phyloP scores from a whole-genome alignment of 1,139 yeast species.

The Pichia sp. region DNA sequence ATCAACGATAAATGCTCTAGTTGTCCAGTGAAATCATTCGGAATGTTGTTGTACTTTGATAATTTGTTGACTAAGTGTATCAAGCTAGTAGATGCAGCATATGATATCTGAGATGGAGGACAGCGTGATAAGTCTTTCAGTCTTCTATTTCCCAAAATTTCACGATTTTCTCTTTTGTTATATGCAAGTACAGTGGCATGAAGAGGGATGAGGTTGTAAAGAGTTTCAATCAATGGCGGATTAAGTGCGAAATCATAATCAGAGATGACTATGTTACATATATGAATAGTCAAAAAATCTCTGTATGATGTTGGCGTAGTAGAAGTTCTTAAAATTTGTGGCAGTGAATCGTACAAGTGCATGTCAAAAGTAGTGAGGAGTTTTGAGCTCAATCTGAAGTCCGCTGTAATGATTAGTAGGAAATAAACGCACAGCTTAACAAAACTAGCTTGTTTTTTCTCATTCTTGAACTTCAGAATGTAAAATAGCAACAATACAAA shows the following conservation, averaged over 20 bases:
- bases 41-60: slow-evolving; percentile 41
- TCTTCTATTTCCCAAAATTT: slow-evolving; percentile 25
- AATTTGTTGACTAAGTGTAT: slow-evolving; percentile 50
- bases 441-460: slow-evolving; percentile 42
- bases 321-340: slow-evolving; percentile 42
- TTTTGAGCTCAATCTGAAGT: slow-evolving; percentile 37
- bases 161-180: slow-evolving; percentile 9
- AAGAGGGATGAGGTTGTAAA: slow-evolving; percentile 58
- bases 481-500: slow-evolving; percentile 54
- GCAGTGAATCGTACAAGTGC: slow-evolving; percentile 43
- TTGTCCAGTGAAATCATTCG: slow-evolving; percentile 39
- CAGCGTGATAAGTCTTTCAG: slow-evolving; percentile 27
- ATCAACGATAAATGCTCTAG: slow-evolving; percentile 58
- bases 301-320: slow-evolving; percentile 46
- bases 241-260: slow-evolving; percentile 37
- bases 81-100: slow-evolving; percentile 54
- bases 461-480: slow-evolving; percentile 46
- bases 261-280: slow-evolving; percentile 39
- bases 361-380: slow-evolving; percentile 43
- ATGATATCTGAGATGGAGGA: slow-evolving; percentile 49
- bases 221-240: slow-evolving; percentile 50
- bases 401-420: slow-evolving; percentile 57
- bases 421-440: slow-evolving; percentile 60
- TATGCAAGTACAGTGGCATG: slow-evolving; percentile 26
- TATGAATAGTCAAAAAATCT: slow-evolving; percentile 57